Evolutionary conservation across 176 grass and related monocot species (phyloP).

Genomic region (Alopecurus myosuroides): DNA sequence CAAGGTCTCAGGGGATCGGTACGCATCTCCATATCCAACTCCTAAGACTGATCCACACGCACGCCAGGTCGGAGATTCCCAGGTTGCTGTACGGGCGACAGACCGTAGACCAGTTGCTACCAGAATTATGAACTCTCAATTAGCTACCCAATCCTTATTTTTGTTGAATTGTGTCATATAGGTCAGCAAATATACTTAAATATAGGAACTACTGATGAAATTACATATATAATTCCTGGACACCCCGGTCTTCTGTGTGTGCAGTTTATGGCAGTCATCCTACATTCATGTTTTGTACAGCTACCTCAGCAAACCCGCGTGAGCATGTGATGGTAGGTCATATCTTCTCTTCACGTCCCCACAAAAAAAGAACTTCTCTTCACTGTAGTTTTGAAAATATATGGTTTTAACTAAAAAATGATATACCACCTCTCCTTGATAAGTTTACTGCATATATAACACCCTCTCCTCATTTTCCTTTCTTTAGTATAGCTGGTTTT

Average conservation of each 20-base stretch:
- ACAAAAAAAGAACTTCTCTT: no score
- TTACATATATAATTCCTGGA: constrained; percentile 20
- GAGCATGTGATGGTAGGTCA: constrained; percentile 92
- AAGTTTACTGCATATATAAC: constrained; percentile 9
- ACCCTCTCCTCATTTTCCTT: neutral
- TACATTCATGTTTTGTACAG: constrained; percentile 89
- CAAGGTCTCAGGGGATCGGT: no score
- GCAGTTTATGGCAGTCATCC: constrained; percentile 80
- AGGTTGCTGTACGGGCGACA: no score
- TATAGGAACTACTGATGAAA: constrained; percentile 9
- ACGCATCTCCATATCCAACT: no score
- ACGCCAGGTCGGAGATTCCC: no score
- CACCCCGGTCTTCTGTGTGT: constrained; percentile 21
- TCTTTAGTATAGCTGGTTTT: neutral
- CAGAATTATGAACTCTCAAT: neutral
- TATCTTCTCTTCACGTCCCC: constrained; percentile 2
- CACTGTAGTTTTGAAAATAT: neutral
- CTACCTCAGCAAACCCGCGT: constrained; percentile 84
- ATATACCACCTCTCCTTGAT: neutral
- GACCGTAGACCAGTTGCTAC: no score
- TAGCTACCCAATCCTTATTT: neutral
- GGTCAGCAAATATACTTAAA: neutral
- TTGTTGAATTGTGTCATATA: constrained; percentile 2
- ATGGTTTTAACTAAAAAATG: neutral
- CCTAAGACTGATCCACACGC: no score